phyloP scores from a whole-genome alignment of 441 rosid genomes.

The Raphanus hybrid region DNA sequence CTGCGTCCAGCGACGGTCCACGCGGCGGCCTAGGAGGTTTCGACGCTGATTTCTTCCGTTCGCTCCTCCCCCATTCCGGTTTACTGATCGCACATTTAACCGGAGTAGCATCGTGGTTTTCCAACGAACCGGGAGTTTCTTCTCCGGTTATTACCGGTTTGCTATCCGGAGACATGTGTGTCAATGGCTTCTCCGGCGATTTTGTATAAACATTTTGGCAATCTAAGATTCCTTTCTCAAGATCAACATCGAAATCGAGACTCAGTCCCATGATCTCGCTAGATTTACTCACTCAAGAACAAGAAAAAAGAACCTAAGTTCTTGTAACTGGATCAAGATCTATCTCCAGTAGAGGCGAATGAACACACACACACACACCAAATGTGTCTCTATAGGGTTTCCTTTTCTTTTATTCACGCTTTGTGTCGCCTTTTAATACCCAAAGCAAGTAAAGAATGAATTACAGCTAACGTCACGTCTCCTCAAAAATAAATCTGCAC shows the following conservation, averaged over 20 bases:
- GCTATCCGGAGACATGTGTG: constrained; percentile 41
- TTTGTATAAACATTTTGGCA: constrained; percentile 46
- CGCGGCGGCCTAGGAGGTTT: constrained; percentile 92
- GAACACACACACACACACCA: constrained; percentile 3
- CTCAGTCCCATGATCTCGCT: constrained; percentile 33
- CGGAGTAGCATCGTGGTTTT: constrained; percentile 30
- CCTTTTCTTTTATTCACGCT: not conserved
- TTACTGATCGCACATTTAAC: constrained; percentile 31
- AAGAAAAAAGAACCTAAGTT: not conserved
- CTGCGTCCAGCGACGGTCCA: constrained; percentile 84
- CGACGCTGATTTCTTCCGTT: constrained; percentile 60
- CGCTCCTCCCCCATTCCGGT: constrained; percentile 46
- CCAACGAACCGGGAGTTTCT: constrained; percentile 21
- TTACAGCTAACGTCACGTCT: constrained; percentile 40
- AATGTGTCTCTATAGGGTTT: not conserved
- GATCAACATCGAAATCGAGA: constrained; percentile 63
- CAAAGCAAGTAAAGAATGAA: constrained; percentile 30
- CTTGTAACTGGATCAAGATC: constrained; percentile 27
- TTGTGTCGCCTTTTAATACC: constrained; percentile 35
- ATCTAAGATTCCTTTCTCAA: constrained; percentile 57
- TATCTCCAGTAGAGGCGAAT: constrained; percentile 17
- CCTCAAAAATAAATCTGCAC: constrained; percentile 29
- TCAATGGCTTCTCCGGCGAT: constrained; percentile 44
- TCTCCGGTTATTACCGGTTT: constrained; percentile 34
- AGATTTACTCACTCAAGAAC: not conserved